Evolutionary conservation across 2,329 filamentous ascomycete genomes (phyloP), one percentile per base, ranked within the genome.

Genomic region (Penicillium sp.): DNA sequence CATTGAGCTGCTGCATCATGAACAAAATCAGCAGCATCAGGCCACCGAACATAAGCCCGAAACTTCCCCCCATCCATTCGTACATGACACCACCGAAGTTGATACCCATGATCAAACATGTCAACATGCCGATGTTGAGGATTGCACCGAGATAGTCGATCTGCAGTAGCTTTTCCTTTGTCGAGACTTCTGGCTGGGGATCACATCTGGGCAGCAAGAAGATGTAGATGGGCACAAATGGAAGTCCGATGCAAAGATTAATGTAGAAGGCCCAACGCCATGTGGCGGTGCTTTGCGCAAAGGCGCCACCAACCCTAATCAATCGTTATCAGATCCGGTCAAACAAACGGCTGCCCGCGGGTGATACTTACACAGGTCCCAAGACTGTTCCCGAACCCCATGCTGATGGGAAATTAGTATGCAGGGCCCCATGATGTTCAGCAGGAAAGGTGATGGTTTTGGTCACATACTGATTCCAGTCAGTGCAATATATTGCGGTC

Each of bases 221-320:
- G 30, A 86, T 26, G 26, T 81, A 78, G 28, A 80, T 75, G 0
- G 83, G 80, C 3, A 78, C 70, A 33, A 77, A 75, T 8, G 79
- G 68, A 8, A 74, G 84, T 0, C 83, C 78, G 51, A 83, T 73
- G 38, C 77, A 70, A 0, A 88, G 76, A 65, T 88, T 88, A 75
- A 88, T 82, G 67, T 88, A 88, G 67, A 85, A 84, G 0, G 77
- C 78, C 76, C 75, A 79, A 42, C 73, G 69, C 76, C 76, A 78
- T 8, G 62, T 65, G 6, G 62, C 28, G 3, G 10, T 8, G 24
- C 65, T 72, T 22, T 72, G 66, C 8, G 71, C 61, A 55, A 79
- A 78, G 10, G 71, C 75, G 22, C 78, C 78, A 4, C 78, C 78
- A 57, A 80, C 71, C 5, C 64, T 66, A 33, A 35, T 37, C 15